Conservation (phyloP, 768 basidiomycete species). For the Hydnum rufescens region DNA sequence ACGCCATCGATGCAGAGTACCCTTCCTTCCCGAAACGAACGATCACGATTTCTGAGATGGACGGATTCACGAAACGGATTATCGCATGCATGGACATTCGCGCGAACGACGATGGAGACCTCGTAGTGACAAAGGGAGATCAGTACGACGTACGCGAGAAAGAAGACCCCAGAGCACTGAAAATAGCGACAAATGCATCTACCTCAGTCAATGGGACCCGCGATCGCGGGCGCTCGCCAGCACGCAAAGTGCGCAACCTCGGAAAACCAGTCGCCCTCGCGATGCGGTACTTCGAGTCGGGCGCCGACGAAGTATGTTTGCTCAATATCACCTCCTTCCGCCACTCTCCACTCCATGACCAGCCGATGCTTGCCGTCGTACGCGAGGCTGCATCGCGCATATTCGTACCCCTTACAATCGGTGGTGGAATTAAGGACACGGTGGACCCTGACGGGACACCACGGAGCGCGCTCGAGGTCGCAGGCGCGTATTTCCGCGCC, state of each 20-base stretch:
- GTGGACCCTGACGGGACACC: constrained; percentile 87
- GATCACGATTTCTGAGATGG: constrained; percentile 11
- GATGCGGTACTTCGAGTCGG: constrained; percentile 61
- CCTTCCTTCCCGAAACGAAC: constrained; percentile 10
- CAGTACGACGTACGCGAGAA: constrained; percentile 97
- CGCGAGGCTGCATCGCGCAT: constrained; percentile 72
- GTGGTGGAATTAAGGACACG: constrained; percentile 93
- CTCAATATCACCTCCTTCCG: constrained; percentile 99
- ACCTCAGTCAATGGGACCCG: constrained; percentile 4
- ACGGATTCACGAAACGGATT: constrained; percentile 80
- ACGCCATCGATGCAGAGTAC: background rate
- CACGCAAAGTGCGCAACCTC: constrained; percentile 64
- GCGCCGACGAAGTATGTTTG: constrained; percentile 92
- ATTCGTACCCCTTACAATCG: constrained; percentile 95
- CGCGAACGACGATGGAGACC: constrained; percentile 85
- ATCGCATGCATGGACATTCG: constrained; percentile 97
- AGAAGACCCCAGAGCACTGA: constrained; percentile 12
- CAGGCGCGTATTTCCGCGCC: constrained; percentile 86
- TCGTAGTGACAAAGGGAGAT: constrained; percentile 98
- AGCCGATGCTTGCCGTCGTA: constrained; percentile 96
- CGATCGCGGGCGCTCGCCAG: constrained; percentile 10
- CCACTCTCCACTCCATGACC: constrained; percentile 82
- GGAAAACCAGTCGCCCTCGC: constrained; percentile 93
- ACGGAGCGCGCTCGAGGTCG: constrained; percentile 79
- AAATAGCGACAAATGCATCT: constrained; percentile 11